Conservation (phyloP, 148 eudicot genomes). For the Beta vulgaris region DNA sequence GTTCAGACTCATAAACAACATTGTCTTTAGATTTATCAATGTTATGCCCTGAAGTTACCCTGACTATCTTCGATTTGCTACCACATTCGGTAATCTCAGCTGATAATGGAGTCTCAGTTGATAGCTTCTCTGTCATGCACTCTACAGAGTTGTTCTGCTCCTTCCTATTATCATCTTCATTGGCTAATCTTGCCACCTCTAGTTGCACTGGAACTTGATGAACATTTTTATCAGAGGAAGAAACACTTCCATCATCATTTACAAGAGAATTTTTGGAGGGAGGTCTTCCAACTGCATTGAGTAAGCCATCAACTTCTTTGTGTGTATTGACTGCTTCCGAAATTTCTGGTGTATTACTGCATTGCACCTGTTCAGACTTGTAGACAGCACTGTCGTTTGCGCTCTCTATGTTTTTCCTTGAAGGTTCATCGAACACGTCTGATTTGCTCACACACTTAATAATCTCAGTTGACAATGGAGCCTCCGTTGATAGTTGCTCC, state of each 20-base stretch:
- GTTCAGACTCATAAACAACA: slow-evolving; percentile 7
- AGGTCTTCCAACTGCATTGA: slow-evolving; percentile 21
- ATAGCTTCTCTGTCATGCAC: slow-evolving; percentile 18
- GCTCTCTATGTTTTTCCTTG: slow-evolving; percentile 29
- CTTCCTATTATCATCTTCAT: background rate
- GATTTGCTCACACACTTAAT: no score
- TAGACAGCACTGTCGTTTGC: slow-evolving; percentile 21
- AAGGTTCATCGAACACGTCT: slow-evolving; percentile 31
- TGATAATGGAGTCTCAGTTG: slow-evolving; percentile 14
- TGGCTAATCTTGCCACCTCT: slow-evolving; percentile 1
- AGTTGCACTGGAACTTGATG: slow-evolving; percentile 35
- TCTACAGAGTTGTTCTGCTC: slow-evolving; percentile 15
- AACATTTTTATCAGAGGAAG: slow-evolving; percentile 70
- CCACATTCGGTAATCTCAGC: no score
- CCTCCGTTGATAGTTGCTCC: slow-evolving; percentile 22
- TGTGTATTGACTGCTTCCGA: no score
- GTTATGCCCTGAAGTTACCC: slow-evolving; percentile 28
- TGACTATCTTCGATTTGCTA: no score
- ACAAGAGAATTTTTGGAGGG: slow-evolving; percentile 38
- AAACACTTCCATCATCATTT: slow-evolving; percentile 63
- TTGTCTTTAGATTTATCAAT: slow-evolving; percentile 33
- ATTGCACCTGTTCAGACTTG: no score
- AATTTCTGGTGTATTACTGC: no score
- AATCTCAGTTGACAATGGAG: slow-evolving; percentile 17
- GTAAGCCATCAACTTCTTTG: background rate